Conservation (phyloP, 306 rosid genomes). For the Quercus variabilis region DNA sequence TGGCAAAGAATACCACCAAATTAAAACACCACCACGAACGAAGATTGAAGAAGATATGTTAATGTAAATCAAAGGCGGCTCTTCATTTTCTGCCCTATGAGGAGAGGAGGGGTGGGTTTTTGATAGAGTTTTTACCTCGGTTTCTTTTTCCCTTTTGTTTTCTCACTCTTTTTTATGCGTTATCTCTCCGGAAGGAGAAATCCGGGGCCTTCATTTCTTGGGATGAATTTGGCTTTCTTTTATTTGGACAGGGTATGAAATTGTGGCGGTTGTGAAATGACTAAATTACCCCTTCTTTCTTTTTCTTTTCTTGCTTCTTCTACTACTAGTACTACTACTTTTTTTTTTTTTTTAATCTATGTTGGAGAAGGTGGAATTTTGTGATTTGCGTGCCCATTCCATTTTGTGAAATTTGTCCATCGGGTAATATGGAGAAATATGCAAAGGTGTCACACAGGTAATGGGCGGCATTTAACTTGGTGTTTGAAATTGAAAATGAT, state of each 20-base stretch:
- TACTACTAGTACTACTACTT: no score
- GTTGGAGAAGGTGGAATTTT: not conserved
- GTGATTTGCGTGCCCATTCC: not conserved
- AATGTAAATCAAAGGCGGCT: no score
- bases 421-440: not conserved
- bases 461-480: not conserved
- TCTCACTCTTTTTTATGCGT: not conserved
- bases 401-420: not conserved
- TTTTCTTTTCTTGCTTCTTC: no score
- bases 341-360: not conserved
- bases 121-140: slow-evolving; percentile 7
- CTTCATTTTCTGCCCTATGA: no score
- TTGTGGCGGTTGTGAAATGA: not conserved
- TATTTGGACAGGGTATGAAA: not conserved
- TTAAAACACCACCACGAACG: no score
- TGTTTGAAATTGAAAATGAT: not conserved
- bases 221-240: not conserved
- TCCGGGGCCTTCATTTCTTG: slow-evolving; percentile 1
- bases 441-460: not conserved
- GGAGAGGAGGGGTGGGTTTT: no score
- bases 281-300: not conserved
- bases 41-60: no score
- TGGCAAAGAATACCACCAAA: no score
- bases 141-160: not conserved
- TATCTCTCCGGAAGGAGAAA: slow-evolving; percentile 9